Evolutionary conservation across 305 asterid genomes (phyloP).

Genomic region (Salvia sclarea): DNA sequence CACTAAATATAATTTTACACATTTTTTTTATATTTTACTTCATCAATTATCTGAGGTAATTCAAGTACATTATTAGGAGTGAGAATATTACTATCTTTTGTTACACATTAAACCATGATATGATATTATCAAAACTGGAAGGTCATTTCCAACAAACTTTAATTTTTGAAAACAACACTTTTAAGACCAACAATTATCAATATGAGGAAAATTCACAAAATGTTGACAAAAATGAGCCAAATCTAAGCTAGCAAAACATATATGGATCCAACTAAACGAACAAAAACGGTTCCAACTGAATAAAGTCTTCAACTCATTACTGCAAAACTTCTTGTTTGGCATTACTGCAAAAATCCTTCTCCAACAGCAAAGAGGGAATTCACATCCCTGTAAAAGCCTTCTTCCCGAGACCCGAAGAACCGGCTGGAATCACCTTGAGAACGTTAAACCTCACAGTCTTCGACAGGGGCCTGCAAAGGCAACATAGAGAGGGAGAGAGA

Average conservation of each 20-base stretch:
- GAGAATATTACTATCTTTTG: no score
- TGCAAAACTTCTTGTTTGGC: neutral
- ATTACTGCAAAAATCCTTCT: constrained; percentile 2
- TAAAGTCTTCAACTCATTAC: neutral
- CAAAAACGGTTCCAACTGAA: constrained; percentile 12
- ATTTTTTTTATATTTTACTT: no score
- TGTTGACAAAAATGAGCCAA: neutral
- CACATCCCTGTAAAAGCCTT: constrained; percentile 34
- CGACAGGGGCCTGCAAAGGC: constrained; percentile 35
- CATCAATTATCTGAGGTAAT: no score
- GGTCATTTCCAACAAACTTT: neutral
- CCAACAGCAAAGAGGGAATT: neutral
- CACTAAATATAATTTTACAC: no score
- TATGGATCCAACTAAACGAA: neutral
- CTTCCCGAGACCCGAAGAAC: constrained; percentile 36
- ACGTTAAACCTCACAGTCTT: constrained; percentile 41
- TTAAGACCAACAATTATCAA: neutral
- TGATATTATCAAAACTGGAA: no score
- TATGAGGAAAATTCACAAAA: neutral
- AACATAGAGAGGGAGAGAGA: neutral
- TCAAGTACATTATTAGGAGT: no score
- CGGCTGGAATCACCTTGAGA: constrained; percentile 44
- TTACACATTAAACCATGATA: no score
- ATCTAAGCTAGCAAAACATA: neutral
- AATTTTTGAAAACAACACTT: no score